phyloP scores from a whole-genome alignment of 345 rosid genomes.

The Brassica rapa region DNA sequence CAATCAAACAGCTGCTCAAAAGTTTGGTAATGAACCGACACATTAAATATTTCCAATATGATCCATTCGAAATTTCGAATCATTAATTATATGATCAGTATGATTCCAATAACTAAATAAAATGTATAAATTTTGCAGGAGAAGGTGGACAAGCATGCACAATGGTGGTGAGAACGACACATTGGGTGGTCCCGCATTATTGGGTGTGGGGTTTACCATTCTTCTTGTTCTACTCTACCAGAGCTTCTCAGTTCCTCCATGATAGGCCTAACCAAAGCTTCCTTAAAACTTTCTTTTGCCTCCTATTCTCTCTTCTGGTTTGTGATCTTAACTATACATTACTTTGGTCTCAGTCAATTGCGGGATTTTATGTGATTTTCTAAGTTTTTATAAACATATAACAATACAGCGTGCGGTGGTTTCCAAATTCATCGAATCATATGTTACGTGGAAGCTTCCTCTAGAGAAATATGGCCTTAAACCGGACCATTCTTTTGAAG shows the following conservation, averaged over 20 bases:
- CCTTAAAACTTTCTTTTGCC: slow-evolving; percentile 53
- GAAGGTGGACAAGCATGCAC: slow-evolving; percentile 68
- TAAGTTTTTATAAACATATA: background rate
- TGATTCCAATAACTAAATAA: slow-evolving; percentile 15
- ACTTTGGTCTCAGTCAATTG: background rate
- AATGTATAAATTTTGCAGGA: slow-evolving; percentile 38
- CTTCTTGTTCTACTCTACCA: slow-evolving; percentile 79
- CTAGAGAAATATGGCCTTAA: slow-evolving; percentile 69
- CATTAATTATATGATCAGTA: background rate
- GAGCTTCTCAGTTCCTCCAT: slow-evolving; percentile 82
- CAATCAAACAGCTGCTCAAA: slow-evolving; percentile 12
- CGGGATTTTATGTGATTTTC: background rate
- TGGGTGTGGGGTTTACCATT: slow-evolving; percentile 91
- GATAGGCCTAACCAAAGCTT: slow-evolving; percentile 68
- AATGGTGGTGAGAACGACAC: slow-evolving; percentile 72
- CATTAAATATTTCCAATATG: background rate
- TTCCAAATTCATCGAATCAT: slow-evolving; percentile 85
- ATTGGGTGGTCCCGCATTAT: slow-evolving; percentile 88
- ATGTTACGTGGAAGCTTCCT: slow-evolving; percentile 72
- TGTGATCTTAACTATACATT: background rate
- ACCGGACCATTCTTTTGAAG: slow-evolving; percentile 84
- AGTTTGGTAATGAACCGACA: slow-evolving; percentile 8
- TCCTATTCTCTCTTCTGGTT: slow-evolving; percentile 69
- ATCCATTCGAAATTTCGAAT: background rate
- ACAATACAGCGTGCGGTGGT: slow-evolving; percentile 57